Evolutionary conservation across 2,329 filamentous ascomycete species (phyloP), one percentile per base, ranked within the genome.

Genomic region (Aspergillus quadricinctus): DNA sequence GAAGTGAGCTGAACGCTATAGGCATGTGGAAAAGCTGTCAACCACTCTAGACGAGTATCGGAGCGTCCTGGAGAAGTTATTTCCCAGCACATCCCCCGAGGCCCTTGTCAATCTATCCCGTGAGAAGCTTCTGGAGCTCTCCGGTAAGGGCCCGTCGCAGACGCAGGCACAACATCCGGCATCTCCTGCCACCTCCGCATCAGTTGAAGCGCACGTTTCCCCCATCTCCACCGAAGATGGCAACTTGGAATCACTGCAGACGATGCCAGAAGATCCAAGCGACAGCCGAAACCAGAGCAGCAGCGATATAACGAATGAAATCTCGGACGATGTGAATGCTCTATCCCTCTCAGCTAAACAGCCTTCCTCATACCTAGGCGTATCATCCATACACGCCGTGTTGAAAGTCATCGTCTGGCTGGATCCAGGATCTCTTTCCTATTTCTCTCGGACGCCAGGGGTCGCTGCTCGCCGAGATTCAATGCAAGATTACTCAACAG

Each of bases 381-480:
- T 88, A 17, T 90, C 88, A 0, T 90, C 88, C 5, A 88, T 90
- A 66, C 88, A 88, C 66, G 88, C 88, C 1, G 87, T 87, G 1
- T 78, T 90, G 37, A 84, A 88, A 74, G 87, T 89, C 49, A 90
- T 91, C 62, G 77, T 80, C 35, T 78, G 75, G 71, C 77, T 82
- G 48, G 81, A 81, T 55, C 82, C 82, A 2, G 75, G 77, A 19
- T 77, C 78, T 28, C 73, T 76, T 43, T 70, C 77, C 1, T 77
- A 79, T 55, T 78, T 83, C 52, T 72, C 77, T 31, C 73, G 76
- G 51, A 74, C 74, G 46, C 71, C 72, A 10, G 68, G 62, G 1
- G 56, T 19, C n/a, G 55, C 48, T 7, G 57, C 56, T 21, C 59
- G 57, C 27, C 55, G 55, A 25, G 60, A 61, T 4, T 59, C 62